These are phyloP conservation scores for Eimeria necatrix DNA, from an alignment of 169 alveolate species.

Conservation along the genomic window DNA sequence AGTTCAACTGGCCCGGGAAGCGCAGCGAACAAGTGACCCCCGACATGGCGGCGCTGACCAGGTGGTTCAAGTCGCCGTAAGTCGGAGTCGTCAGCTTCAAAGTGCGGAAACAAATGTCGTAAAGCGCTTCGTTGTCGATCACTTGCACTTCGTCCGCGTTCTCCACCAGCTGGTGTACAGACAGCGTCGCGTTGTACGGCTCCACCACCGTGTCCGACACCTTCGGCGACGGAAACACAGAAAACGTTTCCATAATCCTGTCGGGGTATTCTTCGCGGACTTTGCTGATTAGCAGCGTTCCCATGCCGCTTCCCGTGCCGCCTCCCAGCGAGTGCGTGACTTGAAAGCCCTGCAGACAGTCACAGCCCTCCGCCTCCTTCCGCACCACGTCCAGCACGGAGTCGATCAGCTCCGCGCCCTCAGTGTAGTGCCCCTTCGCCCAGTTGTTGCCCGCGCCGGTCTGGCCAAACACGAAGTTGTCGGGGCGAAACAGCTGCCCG, in stretches of 20 bases:
- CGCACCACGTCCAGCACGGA: conserved; percentile 99
- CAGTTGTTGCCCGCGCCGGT: conserved; percentile 99
- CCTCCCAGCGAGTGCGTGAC: conserved; percentile 99
- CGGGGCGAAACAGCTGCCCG: conserved; percentile 99
- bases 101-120: conserved; percentile 99
- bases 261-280: conserved; percentile 99
- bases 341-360: conserved; percentile 98
- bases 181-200: conserved; percentile 99
- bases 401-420: conserved; percentile 99
- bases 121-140: conserved; percentile 98
- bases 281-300: conserved; percentile 97
- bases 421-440: conserved; percentile 99
- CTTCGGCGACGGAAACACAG: conserved; percentile 99
- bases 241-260: conserved; percentile 98
- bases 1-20: conserved; percentile 98
- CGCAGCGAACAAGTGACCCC: conserved; percentile 99
- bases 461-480: conserved; percentile 99
- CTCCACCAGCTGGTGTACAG: conserved; percentile 98
- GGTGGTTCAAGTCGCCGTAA: conserved; percentile 97
- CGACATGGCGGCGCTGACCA: conserved; percentile 99
- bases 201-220: conserved; percentile 99
- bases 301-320: conserved; percentile 99
- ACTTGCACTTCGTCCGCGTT: conserved; percentile 98
- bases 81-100: conserved; percentile 93
- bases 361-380: conserved; percentile 99